Base-by-base conservation (phyloP, 2,329 filamentous ascomycete genomes). In the Trichoderma gracile region DNA sequence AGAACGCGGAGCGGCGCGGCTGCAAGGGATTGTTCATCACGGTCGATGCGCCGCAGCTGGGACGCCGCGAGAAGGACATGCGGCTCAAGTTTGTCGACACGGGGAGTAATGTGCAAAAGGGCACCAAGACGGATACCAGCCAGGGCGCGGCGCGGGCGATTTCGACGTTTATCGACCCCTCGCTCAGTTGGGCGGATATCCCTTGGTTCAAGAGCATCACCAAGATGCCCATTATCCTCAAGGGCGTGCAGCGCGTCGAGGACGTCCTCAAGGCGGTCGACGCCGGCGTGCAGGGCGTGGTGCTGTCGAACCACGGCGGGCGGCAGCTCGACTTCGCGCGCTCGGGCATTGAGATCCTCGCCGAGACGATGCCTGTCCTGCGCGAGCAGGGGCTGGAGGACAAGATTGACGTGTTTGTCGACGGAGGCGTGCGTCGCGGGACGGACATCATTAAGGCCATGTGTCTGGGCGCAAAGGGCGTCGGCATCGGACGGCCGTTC, bases 1-100 rank as follows among this genome's bases (percentile, higher is more conserved):
- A 94, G 79, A 92, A 98, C 78, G 95, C 95, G 66, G 95, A 99
- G 80, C 82, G 82, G 73, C 89, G 95, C 64, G 95, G 95, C 30
- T 98, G 95, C 83, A 95, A 92, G 78, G 95, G 90, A 10, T 87
- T 99, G 19, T 99, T 99, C 82, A 97, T 99, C 80, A 99, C 95
- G 2, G 95, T 99, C 62, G 95, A 99, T 76, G 95, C 95, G 59
- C 95, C 95, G 6, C 94, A 98, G 78, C 88, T 99, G 23, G 95
- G 95, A 47, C 88, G 95, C 45, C 85, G 95, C 69, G 95, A 99
- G 78, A 99, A 98, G 81, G 95, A 98, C 76, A 98, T 98, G 95
- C 91, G 95, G 45, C 86, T 85, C 69, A 98, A 98, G 78, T 96
- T 96, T 75, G 86, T 86, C 43, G 94, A 97, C 70, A 85, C 85